These are phyloP conservation scores for Lyophyllum semitale DNA, from an alignment of 768 basidiomycete genomes.

Conservation along the genomic window DNA sequence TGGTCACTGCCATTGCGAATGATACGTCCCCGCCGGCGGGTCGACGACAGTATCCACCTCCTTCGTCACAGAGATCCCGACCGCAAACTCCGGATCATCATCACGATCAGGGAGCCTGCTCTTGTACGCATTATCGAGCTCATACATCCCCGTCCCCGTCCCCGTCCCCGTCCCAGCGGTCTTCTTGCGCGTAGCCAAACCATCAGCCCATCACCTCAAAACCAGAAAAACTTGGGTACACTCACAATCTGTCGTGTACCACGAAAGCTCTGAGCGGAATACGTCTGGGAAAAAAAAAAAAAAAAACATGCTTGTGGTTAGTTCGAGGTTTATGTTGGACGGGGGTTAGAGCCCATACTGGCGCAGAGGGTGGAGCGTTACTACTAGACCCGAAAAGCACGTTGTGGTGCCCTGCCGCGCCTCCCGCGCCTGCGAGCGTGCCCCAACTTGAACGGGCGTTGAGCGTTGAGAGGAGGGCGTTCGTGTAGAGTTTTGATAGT, in stretches of 20 bases:
- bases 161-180: no score
- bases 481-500: slow-evolving; percentile 28
- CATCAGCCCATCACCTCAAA: no score
- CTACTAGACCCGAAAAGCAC: slow-evolving; percentile 18
- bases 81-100: slow-evolving; percentile 2
- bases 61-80: not conserved
- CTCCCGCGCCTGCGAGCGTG: slow-evolving; percentile 8
- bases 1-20: not conserved
- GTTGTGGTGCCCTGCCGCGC: no score
- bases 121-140: slow-evolving; percentile 7
- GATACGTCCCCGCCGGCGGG: not conserved
- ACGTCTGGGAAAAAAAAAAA: not conserved
- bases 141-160: slow-evolving; percentile 3
- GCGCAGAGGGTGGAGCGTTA: not conserved
- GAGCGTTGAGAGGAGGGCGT: slow-evolving; percentile 23
- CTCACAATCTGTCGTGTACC: no score
- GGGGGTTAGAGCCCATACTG: no score
- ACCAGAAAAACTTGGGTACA: no score
- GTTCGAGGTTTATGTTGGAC: no score
- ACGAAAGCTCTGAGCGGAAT: slow-evolving; percentile 4
- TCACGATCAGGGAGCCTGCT: no score
- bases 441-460: slow-evolving; percentile 22
- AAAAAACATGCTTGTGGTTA: no score
- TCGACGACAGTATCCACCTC: slow-evolving; percentile 1
- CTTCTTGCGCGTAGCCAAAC: no score